phyloP scores from a whole-genome alignment of 2,329 filamentous ascomycete species.

The Fusarium sp. region DNA sequence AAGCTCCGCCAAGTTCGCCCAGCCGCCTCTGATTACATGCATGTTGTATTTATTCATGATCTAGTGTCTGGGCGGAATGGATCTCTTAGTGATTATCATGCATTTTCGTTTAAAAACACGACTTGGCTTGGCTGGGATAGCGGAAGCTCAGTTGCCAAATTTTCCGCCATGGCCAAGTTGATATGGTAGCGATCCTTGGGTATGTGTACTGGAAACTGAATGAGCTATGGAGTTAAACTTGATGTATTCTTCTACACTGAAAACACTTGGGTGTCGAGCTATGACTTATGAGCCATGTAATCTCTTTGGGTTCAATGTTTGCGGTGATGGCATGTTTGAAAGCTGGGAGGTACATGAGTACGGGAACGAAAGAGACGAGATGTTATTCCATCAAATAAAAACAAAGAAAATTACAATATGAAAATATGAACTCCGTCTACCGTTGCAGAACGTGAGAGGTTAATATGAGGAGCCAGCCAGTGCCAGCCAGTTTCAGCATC shows the following conservation, averaged over 20 bases:
- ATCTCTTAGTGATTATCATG: not conserved
- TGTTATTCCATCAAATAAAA: not conserved
- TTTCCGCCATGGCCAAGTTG: not conserved
- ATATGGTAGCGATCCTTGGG: not conserved
- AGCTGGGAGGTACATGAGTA: not conserved
- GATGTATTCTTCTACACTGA: not conserved
- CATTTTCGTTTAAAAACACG: not conserved
- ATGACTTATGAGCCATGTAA: not conserved
- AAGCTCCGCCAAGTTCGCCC: slow-evolving; percentile 23
- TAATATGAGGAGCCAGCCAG: not conserved
- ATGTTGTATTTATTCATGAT: slow-evolving; percentile 5
- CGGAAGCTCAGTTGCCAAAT: not conserved
- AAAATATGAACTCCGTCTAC: no score
- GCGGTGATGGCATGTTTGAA: not conserved
- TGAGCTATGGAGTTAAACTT: not conserved
- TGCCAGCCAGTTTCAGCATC: no score
- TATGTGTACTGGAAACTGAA: not conserved
- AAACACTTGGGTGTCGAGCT: rapidly evolving
- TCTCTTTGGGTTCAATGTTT: not conserved
- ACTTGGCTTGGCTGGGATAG: not conserved
- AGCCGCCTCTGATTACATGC: slow-evolving; percentile 13
- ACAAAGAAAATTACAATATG: no score
- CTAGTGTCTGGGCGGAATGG: not conserved
- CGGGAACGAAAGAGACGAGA: not conserved
- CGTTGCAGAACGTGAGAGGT: not conserved